Evolutionary conservation across 2,329 filamentous ascomycete species (phyloP).

Genomic region (Colletotrichum phormii): DNA sequence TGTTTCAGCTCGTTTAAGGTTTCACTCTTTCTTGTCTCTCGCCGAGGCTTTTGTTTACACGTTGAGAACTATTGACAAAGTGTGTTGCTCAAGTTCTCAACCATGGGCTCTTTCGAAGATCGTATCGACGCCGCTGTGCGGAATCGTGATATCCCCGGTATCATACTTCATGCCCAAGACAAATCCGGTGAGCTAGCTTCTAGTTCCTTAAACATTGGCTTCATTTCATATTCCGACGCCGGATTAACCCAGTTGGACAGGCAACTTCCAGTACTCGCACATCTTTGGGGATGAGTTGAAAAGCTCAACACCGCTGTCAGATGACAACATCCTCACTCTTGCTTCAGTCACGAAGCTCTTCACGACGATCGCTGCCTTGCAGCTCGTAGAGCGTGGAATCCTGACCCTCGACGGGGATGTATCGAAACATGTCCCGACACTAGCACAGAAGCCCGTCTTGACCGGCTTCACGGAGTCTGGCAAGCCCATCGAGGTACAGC

Average conservation of each 20-base stretch:
- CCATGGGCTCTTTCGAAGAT: constrained; percentile 32
- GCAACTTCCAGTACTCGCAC: constrained; percentile 25
- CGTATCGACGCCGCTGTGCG: constrained; percentile 23
- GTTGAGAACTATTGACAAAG: background rate
- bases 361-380: constrained; percentile 63
- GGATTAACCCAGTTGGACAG: background rate
- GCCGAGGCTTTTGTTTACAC: background rate
- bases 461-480: constrained; percentile 57
- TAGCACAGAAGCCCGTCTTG: constrained; percentile 60
- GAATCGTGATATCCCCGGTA: constrained; percentile 28
- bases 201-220: no score
- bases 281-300: constrained; percentile 9
- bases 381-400: constrained; percentile 64
- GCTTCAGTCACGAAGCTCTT: constrained; percentile 58
- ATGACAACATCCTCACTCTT: constrained; percentile 51
- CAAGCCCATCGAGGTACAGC: constrained; percentile 49
- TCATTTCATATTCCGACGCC: no score
- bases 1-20: background rate
- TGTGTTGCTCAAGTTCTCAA: background rate
- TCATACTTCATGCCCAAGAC: constrained; percentile 30
- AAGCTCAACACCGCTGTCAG: constrained; percentile 46
- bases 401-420: constrained; percentile 60
- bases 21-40: background rate
- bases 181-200: constrained; percentile 19
- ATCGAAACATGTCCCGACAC: constrained; percentile 56